Evolutionary conservation across 441 rosid species (phyloP).

Genomic region (Pelargonium cotyledonis): DNA sequence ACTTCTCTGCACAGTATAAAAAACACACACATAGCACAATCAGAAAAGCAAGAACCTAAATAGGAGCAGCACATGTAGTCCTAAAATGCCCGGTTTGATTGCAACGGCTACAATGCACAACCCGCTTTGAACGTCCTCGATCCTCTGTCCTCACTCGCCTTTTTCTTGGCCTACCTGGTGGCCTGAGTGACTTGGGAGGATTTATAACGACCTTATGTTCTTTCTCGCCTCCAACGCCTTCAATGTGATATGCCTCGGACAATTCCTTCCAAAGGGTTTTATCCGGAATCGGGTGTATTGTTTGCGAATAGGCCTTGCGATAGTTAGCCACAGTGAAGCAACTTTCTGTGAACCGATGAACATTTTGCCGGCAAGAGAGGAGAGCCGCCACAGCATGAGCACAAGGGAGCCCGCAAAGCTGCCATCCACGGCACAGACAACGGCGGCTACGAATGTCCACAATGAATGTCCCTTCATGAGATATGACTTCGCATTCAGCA

Average conservation of each 20-base stretch:
- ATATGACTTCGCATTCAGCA: constrained; percentile 92
- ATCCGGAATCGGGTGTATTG: constrained; percentile 79
- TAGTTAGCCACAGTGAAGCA: constrained; percentile 94
- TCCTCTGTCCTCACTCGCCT: constrained; percentile 87
- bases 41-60: constrained; percentile 31
- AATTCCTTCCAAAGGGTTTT: constrained; percentile 58
- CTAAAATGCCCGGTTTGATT: constrained; percentile 97
- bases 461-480: constrained; percentile 83
- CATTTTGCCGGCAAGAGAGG: constrained; percentile 94
- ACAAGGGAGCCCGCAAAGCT: constrained; percentile 86
- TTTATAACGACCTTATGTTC: constrained; percentile 43
- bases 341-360: constrained; percentile 88
- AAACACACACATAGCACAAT: too few species aligned
- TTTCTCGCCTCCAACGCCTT: constrained; percentile 47
- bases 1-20: too few species aligned
- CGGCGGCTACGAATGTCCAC: constrained; percentile 87
- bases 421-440: constrained; percentile 98
- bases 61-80: constrained; percentile 57
- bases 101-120: constrained; percentile 96
- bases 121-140: constrained; percentile 74
- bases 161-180: constrained; percentile 91
- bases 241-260: constrained; percentile 22
- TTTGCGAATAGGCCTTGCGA: constrained; percentile 37
- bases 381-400: constrained; percentile 97
- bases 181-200: constrained; percentile 86